Evolutionary conservation across 768 basidiomycete genomes (phyloP).

Genomic region (Boletellus ananas): DNA sequence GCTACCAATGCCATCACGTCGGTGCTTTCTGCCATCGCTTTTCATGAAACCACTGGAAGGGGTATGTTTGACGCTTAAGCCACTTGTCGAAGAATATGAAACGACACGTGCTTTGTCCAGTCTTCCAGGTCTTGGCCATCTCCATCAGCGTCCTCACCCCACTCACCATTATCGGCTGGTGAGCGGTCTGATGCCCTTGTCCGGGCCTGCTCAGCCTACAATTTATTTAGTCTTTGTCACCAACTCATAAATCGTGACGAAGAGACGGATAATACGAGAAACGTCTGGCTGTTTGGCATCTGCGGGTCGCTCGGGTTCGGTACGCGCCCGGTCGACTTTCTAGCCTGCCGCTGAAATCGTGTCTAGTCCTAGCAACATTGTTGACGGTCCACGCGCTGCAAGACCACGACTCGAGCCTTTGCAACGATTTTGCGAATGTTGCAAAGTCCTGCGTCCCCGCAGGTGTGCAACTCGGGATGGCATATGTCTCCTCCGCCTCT

Average conservation of each 20-base stretch:
- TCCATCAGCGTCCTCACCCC: constrained; percentile 12
- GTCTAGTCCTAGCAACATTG: constrained; percentile 16
- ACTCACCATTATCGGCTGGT: constrained; percentile 18
- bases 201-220: background rate
- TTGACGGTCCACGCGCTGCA: constrained; percentile 30
- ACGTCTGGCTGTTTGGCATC: constrained; percentile 20
- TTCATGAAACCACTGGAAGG: constrained; percentile 20
- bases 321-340: constrained; percentile 2
- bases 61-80: constrained; percentile 12
- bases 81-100: background rate
- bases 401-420: constrained; percentile 16
- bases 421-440: constrained; percentile 27
- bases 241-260: constrained; percentile 8
- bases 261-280: constrained; percentile 22
- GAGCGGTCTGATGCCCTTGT: background rate
- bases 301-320: constrained; percentile 18
- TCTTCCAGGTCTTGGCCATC: constrained; percentile 19
- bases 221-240: constrained; percentile 12
- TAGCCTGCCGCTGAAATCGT: background rate
- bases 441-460: constrained; percentile 20
- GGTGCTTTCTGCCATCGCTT: constrained; percentile 14
- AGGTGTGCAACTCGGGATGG: constrained; percentile 24
- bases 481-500: constrained; percentile 25
- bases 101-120: constrained; percentile 7
- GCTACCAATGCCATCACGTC: constrained; percentile 10